Conservation (phyloP, 805 yeast genomes). For the Cyberlindnera lachancei region DNA sequence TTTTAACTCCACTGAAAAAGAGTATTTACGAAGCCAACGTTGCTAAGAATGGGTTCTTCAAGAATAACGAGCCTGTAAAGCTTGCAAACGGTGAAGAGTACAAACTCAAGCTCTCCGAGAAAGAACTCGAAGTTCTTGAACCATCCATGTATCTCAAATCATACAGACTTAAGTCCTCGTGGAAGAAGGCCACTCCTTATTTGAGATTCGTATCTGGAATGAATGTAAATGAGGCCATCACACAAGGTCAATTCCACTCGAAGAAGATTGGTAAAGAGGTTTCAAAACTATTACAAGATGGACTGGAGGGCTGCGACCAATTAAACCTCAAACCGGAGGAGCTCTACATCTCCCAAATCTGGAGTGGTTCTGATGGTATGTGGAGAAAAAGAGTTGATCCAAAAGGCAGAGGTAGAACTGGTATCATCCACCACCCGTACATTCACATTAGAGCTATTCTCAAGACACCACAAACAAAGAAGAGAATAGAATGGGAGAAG, state of each 20-base stretch:
- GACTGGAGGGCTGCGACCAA: slow-evolving; percentile 56
- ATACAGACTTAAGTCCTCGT: slow-evolving; percentile 76
- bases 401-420: slow-evolving; percentile 88
- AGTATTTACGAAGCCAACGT: slow-evolving; percentile 58
- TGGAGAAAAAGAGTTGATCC: slow-evolving; percentile 65
- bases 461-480: slow-evolving; percentile 56
- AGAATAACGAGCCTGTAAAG: slow-evolving; percentile 46
- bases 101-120: slow-evolving; percentile 47
- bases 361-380: slow-evolving; percentile 88
- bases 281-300: slow-evolving; percentile 65
- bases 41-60: slow-evolving; percentile 53
- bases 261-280: slow-evolving; percentile 76
- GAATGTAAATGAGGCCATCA: slow-evolving; percentile 71
- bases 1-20: slow-evolving; percentile 65
- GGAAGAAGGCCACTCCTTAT: slow-evolving; percentile 79
- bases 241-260: slow-evolving; percentile 83
- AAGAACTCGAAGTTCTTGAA: slow-evolving; percentile 73
- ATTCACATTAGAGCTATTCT: slow-evolving; percentile 77
- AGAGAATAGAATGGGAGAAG: slow-evolving; percentile 54
- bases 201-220: slow-evolving; percentile 69
- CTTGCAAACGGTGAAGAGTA: slow-evolving; percentile 37
- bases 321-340: slow-evolving; percentile 42
- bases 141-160: slow-evolving; percentile 83
- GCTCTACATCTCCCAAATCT: slow-evolving; percentile 68
- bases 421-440: slow-evolving; percentile 66